Evolutionary conservation across 495 filamentous ascomycete genomes (phyloP), one percentile per base, ranked within the genome.

Genomic region (Xylaria grammica): DNA sequence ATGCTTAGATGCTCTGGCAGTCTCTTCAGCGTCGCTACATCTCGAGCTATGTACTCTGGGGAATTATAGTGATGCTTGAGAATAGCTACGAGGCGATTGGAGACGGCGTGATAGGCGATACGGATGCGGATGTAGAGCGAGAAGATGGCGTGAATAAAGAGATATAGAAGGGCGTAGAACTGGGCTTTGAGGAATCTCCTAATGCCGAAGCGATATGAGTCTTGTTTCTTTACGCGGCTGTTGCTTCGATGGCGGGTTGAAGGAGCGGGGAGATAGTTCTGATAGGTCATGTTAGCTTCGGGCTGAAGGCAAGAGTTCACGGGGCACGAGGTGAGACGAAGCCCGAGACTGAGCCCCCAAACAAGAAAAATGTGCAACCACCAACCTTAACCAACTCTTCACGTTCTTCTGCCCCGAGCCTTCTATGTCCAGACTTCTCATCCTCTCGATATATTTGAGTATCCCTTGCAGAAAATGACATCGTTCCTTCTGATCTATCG

Each of bases 1-100:
- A 97, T 89, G 73, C 93, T 97, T 22, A 99, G 71, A 74, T 98
- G 96, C 57, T 89, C 81, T 3, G 95, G 95, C 49, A 97, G 67
- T 61, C 88, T 82, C 42, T 78, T 83, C 60, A 94, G 80, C 2
- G 79, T 82, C 68, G 85, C 89, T n/a, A 97, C 91, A 80, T 99
- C 95, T 64, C 89, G 86, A 67, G 87, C 85, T 67, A 99, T 96
- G 62, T 96, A 82, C 78, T 96, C 91, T 19, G 95, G 95, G 1
- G 93, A 94, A 48, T 91, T 88, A 76, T 98, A 94, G 75, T 98
- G 96, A 78, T 99, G 91, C 70, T 93, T 91, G 26, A 93, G 82
- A 64, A 98, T 81, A 11, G 92, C 89, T 66, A 93, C 82, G 58
- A 93, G 76, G 29, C 88, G 88, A 72, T 93, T 87, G 50, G 87